Conservation (phyloP, 805 yeast genomes). For the Wickerhamiella galacta region DNA sequence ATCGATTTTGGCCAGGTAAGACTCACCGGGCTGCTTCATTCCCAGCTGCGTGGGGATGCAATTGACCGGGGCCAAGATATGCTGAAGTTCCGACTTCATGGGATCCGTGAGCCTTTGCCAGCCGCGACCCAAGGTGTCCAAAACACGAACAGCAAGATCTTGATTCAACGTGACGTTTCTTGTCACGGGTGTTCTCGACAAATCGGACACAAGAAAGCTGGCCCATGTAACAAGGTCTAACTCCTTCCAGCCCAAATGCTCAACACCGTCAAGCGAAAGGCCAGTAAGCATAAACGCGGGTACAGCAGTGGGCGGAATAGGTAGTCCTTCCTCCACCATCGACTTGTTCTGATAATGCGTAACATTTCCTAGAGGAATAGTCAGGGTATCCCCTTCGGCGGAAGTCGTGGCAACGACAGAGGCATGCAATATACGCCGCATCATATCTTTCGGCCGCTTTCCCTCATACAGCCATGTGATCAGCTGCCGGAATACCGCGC, state of each 20-base stretch:
- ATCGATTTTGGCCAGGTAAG: constrained; percentile 20
- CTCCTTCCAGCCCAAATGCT: constrained; percentile 16
- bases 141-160: constrained; percentile 15
- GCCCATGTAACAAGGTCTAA: constrained; percentile 15
- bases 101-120: constrained; percentile 15
- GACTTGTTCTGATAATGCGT: constrained; percentile 15
- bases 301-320: constrained; percentile 21
- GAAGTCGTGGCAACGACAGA: constrained; percentile 2
- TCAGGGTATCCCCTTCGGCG: background rate
- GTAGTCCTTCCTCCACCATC: constrained; percentile 14
- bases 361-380: constrained; percentile 12
- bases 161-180: constrained; percentile 12
- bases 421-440: background rate
- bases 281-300: constrained; percentile 15
- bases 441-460: background rate
- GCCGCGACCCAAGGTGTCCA: constrained; percentile 13
- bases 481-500: constrained; percentile 11
- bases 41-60: constrained; percentile 26
- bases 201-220: constrained; percentile 7
- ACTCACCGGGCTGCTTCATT: constrained; percentile 20
- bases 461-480: constrained; percentile 18
- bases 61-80: constrained; percentile 9
- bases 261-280: constrained; percentile 11
- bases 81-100: constrained; percentile 5
- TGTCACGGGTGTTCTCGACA: constrained; percentile 6